These are phyloP conservation scores for Paxillus involutus DNA, from an alignment of 768 basidiomycete genomes.

Conservation along the genomic window DNA sequence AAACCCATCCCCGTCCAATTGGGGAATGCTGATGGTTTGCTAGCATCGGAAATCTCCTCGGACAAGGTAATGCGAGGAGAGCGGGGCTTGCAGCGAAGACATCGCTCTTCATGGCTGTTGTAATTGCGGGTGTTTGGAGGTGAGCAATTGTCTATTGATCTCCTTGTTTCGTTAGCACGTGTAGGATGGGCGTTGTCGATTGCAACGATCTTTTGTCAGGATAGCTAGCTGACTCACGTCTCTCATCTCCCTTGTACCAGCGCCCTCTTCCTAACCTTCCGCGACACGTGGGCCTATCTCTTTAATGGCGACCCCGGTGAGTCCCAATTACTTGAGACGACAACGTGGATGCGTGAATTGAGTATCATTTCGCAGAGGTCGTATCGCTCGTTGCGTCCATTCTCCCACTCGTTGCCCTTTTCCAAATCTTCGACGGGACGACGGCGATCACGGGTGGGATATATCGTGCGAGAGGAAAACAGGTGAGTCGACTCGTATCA, in stretches of 20 bases:
- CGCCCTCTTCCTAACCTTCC: conserved; percentile 55
- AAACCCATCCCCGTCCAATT: neutral
- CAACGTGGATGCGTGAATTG: neutral
- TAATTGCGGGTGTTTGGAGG: conserved; percentile 69
- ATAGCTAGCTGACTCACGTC: neutral
- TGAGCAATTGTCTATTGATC: conserved; percentile 20
- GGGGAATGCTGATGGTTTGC: neutral
- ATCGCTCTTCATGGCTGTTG: conserved; percentile 63
- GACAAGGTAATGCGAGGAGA: conserved; percentile 72
- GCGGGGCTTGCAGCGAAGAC: conserved; percentile 68
- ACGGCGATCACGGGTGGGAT: conserved; percentile 71
- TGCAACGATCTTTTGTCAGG: neutral
- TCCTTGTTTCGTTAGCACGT: neutral
- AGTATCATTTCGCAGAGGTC: conserved; percentile 40
- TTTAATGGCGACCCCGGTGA: conserved; percentile 71
- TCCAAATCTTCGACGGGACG: conserved; percentile 85
- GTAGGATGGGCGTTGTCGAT: neutral
- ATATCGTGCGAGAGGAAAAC: conserved; percentile 80
- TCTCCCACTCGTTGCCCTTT: conserved; percentile 72
- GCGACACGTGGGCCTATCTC: conserved; percentile 66
- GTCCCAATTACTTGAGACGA: conserved; percentile 5
- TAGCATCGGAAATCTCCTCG: conserved; percentile 87
- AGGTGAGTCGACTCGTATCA: conserved; percentile 35
- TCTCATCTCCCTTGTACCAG: conserved; percentile 29
- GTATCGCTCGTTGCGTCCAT: conserved; percentile 52